Evolutionary conservation across 306 rosid species (phyloP).

Genomic region (Calophaca sinica): DNA sequence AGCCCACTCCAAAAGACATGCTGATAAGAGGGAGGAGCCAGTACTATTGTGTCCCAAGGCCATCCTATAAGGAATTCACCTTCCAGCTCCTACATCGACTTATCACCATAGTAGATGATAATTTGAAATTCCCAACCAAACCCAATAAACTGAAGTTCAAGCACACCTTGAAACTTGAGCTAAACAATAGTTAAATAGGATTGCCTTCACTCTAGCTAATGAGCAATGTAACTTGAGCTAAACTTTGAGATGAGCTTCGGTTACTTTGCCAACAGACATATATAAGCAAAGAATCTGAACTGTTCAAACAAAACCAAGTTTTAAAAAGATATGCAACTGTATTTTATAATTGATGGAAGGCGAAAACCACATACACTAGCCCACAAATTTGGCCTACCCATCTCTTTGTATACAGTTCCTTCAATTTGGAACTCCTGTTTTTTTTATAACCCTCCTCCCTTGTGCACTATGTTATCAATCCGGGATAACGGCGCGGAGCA

Average conservation of each 20-base stretch:
- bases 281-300: neutral
- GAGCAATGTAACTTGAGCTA: conserved; percentile 1
- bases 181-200: conserved; percentile 21
- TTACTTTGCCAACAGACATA: neutral
- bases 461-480: neutral
- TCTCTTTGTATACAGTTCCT: conserved; percentile 6
- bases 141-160: conserved; percentile 20
- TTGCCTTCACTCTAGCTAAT: conserved; percentile 5
- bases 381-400: conserved; percentile 16
- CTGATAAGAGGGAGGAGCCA: conserved; percentile 3
- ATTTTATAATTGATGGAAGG: neutral
- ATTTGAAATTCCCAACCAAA: conserved; percentile 27
- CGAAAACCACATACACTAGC: neutral
- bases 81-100: conserved; percentile 35
- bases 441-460: neutral
- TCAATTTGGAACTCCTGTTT: conserved; percentile 6
- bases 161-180: conserved; percentile 36
- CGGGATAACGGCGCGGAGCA: too few relatives aligned
- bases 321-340: neutral
- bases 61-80: conserved; percentile 17
- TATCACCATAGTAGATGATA: conserved; percentile 34
- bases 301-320: conserved; percentile 33
- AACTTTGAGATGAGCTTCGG: conserved; percentile 8
- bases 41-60: conserved; percentile 22
- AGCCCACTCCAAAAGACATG: conserved; percentile 21